Evolutionary conservation across 2,329 filamentous ascomycete genomes (phyloP).

Genomic region (Sporothrix globosa): DNA sequence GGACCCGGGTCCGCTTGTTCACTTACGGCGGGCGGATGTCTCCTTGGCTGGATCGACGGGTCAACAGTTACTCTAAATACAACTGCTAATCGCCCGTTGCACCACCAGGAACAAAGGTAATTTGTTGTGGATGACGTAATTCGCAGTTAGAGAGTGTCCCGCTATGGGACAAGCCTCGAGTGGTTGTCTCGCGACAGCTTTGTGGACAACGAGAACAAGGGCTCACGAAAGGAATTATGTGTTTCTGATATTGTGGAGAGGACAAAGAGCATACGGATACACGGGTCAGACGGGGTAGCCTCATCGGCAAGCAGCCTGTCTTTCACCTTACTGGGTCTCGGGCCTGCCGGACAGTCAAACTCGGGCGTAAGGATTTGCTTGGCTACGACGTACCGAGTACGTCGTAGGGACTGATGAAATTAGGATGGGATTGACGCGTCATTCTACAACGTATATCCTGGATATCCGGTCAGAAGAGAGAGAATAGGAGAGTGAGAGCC

Average conservation of each 20-base stretch:
- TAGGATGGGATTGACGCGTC: too few species aligned
- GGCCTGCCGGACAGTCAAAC: too few species aligned
- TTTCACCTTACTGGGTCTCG: too few species aligned
- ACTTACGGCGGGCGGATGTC: neutral
- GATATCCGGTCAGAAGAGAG: too few species aligned
- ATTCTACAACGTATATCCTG: too few species aligned
- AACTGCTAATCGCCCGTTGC: neutral
- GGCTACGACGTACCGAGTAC: too few species aligned
- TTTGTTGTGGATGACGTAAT: conserved; percentile 8
- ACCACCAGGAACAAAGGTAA: conserved; percentile 13
- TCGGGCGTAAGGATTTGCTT: too few species aligned
- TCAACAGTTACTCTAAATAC: neutral
- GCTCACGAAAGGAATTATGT: neutral
- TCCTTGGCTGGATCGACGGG: neutral
- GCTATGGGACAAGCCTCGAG: neutral
- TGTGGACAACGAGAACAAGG: neutral
- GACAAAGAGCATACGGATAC: neutral
- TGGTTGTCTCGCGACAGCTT: too few species aligned
- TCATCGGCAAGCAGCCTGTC: too few species aligned
- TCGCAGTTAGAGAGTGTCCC: neutral
- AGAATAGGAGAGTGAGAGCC: too few species aligned
- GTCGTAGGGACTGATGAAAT: too few species aligned
- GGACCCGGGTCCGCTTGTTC: neutral
- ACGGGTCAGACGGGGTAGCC: neutral
- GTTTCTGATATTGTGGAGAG: conserved; percentile 1